Percentiles rank a stretch among this genome's conserved stretches.
These are phyloP conservation scores for Xylaria grammica DNA, from an alignment of 495 filamentous ascomycete genomes.

Conservation along the genomic window DNA sequence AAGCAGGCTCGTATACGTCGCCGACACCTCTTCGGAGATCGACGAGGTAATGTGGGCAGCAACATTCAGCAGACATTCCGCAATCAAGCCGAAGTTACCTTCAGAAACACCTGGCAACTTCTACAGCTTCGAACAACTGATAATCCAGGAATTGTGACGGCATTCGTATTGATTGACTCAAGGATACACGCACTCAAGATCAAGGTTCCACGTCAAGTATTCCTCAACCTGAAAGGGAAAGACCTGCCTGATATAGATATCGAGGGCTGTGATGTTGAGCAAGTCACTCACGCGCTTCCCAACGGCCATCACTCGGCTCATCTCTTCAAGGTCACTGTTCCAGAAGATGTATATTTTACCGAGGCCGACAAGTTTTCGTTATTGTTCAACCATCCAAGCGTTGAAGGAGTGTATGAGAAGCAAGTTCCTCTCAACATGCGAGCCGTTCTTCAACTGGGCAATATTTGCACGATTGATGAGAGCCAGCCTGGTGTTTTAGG, in stretches of 20 bases:
- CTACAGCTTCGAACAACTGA: constrained; percentile 83
- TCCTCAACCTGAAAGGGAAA: constrained; percentile 85
- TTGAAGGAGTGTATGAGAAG: constrained; percentile 96
- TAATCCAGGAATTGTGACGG: constrained; percentile 81
- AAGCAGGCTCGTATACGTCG: constrained; percentile 87
- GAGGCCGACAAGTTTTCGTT: constrained; percentile 80
- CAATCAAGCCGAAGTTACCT: constrained; percentile 86
- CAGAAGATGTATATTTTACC: constrained; percentile 84
- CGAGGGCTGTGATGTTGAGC: constrained; percentile 84
- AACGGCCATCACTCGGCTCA: constrained; percentile 95
- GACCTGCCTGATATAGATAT: constrained; percentile 91
- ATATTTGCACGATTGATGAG: constrained; percentile 93
- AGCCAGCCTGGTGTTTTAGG: constrained; percentile 88
- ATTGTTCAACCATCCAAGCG: constrained; percentile 88
- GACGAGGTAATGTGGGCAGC: constrained; percentile 68
- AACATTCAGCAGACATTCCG: constrained; percentile 87
- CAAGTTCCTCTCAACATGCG: constrained; percentile 83
- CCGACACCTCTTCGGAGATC: constrained; percentile 90
- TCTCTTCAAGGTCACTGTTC: constrained; percentile 89
- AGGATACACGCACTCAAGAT: constrained; percentile 89
- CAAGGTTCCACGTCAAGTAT: constrained; percentile 86
- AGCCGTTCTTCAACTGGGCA: constrained; percentile 87
- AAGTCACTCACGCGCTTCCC: constrained; percentile 87
- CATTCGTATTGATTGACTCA: constrained; percentile 90
- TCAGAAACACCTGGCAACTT: constrained; percentile 92